Base-by-base conservation (phyloP, 345 rosid species). In the Carallia pectinifolia region DNA sequence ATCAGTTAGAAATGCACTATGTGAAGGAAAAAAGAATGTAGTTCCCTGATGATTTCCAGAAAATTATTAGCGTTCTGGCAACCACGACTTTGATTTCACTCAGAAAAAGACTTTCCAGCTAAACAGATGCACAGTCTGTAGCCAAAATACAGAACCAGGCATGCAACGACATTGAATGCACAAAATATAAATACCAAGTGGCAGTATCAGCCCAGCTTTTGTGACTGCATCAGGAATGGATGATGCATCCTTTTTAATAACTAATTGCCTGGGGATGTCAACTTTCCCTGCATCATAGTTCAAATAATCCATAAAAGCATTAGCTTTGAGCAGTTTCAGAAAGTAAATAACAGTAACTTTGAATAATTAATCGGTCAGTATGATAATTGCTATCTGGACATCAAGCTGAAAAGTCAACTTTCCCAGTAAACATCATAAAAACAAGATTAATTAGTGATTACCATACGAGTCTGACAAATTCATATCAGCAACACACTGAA, bases 401-500 rank as follows among this genome's bases (percentile, higher is more conserved):
- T 39, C 16, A 36, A 53, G 23, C 15, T 56, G 50, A n/a, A 53
- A 23, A 55, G 39, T 16, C 55, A 6, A 19, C 18, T 9, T 34
- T 31, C n/a, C 17, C 10, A 34, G 19, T 54, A 19, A 15, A 66
- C 19, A 19, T n/a, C 37, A n/a, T 19, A 23, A 16, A 27, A 0
- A 13, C 38, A 17, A 16, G 64, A 4, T 40, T 38, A 62, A 61
- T 60, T 12, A 58, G 4, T 50, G 61, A 66, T 59, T 81, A 87
- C 96, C 92, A 68, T 81, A 81, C 16, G 82, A 62, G 61, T 65
- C 79, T 50, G 82, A 84, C 77, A 89, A 85, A 54, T 85, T 87
- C 92, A 89, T 86, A 55, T 87, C 88, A 73, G 90, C 96, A 63
- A 89, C 96, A 73, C 89, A 87, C 80, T 87, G 92, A 19, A 89